phyloP scores from a whole-genome alignment of 257 asterid genomes.

The Nicotiana noctiflora region DNA sequence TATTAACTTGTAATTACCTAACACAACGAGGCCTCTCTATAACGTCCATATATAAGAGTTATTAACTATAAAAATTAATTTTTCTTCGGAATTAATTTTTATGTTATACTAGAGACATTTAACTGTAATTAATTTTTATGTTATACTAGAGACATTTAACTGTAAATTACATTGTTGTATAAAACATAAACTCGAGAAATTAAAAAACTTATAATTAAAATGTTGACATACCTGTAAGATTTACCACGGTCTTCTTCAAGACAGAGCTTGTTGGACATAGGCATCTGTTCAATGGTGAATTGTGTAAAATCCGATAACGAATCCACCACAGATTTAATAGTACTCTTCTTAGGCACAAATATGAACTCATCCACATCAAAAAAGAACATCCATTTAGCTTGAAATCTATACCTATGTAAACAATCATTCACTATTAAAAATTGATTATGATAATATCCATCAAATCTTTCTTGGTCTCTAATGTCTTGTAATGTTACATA shows the following conservation, averaged over 20 bases:
- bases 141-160: no score
- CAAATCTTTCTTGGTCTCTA: conserved; percentile 66
- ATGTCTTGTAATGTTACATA: conserved; percentile 66
- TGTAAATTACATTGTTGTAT: no score
- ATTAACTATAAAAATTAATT: no score
- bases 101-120: no score
- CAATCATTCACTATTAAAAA: conserved; percentile 75
- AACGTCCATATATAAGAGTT: no score
- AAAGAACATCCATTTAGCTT: conserved; percentile 74
- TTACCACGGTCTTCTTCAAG: conserved; percentile 46
- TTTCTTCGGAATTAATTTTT: no score
- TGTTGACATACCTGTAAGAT: conserved; percentile 40
- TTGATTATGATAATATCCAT: conserved; percentile 84
- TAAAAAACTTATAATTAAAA: not conserved
- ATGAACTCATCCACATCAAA: conserved; percentile 81
- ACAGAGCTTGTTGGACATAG: conserved; percentile 72
- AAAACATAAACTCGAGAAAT: not conserved
- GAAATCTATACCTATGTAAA: conserved; percentile 51
- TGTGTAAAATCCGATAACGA: conserved; percentile 53
- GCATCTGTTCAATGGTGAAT: conserved; percentile 75
- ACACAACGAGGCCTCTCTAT: no score
- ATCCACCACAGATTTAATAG: conserved; percentile 41
- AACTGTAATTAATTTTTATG: no score
- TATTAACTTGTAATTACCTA: no score
- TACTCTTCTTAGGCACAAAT: conserved; percentile 55